Evolutionary conservation across 2,329 filamentous ascomycete species (phyloP), one percentile per base, ranked within the genome.

Genomic region (Colletotrichum tabaci): DNA sequence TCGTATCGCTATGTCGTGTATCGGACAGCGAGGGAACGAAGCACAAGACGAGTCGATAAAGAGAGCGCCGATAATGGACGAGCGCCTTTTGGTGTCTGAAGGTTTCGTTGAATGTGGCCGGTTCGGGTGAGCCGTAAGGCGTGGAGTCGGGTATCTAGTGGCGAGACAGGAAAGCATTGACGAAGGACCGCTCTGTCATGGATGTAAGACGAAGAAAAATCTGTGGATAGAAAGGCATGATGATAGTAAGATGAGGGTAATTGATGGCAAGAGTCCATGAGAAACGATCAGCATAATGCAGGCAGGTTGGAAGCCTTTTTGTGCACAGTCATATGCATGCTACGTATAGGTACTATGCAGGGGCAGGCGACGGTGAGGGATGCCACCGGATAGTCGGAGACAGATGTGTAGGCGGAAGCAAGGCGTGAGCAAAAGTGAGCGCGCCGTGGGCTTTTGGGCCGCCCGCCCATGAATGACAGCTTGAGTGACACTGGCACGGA

Each of bases 31-130:
- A 15, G 12, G 18, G 64, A 62, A 15, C 50, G 44, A 67, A 62
- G 67, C 67, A 50, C 49, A 42, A 42, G 49, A 50, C 56, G 67
- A 66, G 13, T 66, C 47, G 55, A 42, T 13, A 50, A 66, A 61
- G 62, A 49, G n/a, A 23, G 40, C 47, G 15, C 9, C 38, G 16
- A 49, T 18, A 30, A 18, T 16, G 30, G 62, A 15, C 26, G 40
- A 47, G 26, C 30, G 53, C 35, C 21, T 6, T 65, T n/a, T 69
- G 66, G 53, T 61, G 60, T 49, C 47, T 23, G 12, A 12, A 9
- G 21, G 10, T 49, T 44, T 18, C 46, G 52, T 57, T n/a, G 38
- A 15, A 15, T 40, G 13, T 30, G 26, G 8, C 6, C 23, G 55
- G 21, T 30, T 26, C 38, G n/a, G 38, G 55, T 26, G 35, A 30